These are phyloP conservation scores for Pyricularia grisea DNA, from an alignment of 2,329 filamentous ascomycete species.

Conservation along the genomic window DNA sequence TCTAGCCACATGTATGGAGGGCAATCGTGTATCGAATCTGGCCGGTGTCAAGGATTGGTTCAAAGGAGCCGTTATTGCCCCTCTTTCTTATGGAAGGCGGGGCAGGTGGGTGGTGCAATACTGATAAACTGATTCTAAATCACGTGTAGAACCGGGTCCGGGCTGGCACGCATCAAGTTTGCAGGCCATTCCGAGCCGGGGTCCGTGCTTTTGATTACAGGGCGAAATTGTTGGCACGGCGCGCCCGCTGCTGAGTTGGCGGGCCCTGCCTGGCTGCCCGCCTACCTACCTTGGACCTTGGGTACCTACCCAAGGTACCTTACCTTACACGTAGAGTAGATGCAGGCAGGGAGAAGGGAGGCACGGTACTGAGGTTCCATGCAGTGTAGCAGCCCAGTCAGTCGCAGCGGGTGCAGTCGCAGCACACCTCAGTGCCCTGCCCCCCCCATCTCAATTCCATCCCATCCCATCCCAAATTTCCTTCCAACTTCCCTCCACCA, in stretches of 20 bases:
- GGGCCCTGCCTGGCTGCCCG: not conserved
- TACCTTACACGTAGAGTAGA: not conserved
- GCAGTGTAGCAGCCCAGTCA: not conserved
- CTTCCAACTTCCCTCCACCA: conserved; percentile 3
- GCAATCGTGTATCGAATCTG: not conserved
- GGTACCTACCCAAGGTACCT: not conserved
- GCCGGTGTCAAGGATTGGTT: not conserved
- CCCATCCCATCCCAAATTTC: conserved; percentile 2
- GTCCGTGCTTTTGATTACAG: not conserved
- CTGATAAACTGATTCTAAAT: not conserved
- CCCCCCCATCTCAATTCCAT: conserved; percentile 1
- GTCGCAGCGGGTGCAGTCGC: not conserved
- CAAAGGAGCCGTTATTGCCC: not conserved
- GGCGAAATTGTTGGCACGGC: not conserved
- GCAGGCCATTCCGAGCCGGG: not conserved
- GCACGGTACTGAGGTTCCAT: too few relatives aligned
- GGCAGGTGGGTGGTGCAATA: not conserved
- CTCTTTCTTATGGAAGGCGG: not conserved
- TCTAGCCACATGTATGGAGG: not conserved
- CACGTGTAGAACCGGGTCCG: not conserved
- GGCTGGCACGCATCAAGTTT: not conserved
- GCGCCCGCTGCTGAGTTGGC: not conserved
- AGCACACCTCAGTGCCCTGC: not conserved
- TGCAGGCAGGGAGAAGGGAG: not conserved
- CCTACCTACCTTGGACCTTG: not conserved